phyloP scores from a whole-genome alignment of 2,329 filamentous ascomycete genomes.

The Alternaria novae-zelandiae region DNA sequence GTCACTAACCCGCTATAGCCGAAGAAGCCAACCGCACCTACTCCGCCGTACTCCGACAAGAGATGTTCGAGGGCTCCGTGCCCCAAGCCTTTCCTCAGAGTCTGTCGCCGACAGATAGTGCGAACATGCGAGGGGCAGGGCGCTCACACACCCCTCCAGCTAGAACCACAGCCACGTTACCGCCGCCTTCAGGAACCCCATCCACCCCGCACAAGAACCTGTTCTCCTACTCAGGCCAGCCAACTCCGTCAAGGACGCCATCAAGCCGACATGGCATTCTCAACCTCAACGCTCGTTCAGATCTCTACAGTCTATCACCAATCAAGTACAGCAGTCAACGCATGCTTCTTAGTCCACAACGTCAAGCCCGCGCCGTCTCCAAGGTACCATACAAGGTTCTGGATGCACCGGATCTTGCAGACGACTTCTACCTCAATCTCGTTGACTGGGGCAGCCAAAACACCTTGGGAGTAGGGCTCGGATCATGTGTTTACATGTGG shows the following conservation, averaged over 20 bases:
- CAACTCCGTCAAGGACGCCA: slow-evolving; percentile 86
- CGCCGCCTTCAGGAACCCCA: slow-evolving; percentile 77
- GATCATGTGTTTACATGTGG: slow-evolving; percentile 97
- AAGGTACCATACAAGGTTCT: slow-evolving; percentile 98
- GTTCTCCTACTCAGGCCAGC: slow-evolving; percentile 87
- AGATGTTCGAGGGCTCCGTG: slow-evolving; percentile 90
- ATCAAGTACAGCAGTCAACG: slow-evolving; percentile 92
- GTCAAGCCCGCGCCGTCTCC: slow-evolving; percentile 86
- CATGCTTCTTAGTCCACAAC: slow-evolving; percentile 87
- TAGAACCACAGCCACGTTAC: slow-evolving; percentile 66
- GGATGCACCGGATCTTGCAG: slow-evolving; percentile 92
- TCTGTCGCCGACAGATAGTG: slow-evolving; percentile 58
- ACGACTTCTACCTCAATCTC: slow-evolving; percentile 97
- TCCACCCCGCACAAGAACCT: slow-evolving; percentile 98
- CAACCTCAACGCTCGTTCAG: slow-evolving; percentile 86
- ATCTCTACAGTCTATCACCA: slow-evolving; percentile 94
- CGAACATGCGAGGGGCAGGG: slow-evolving; percentile 67
- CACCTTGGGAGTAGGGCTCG: slow-evolving; percentile 88
- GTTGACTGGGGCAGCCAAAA: slow-evolving; percentile 98
- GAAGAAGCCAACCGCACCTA: slow-evolving; percentile 96
- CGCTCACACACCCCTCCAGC: slow-evolving; percentile 83
- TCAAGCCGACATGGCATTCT: slow-evolving; percentile 80
- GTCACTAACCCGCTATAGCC: slow-evolving; percentile 56
- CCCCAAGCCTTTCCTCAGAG: slow-evolving; percentile 76
- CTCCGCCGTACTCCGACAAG: slow-evolving; percentile 82